Evolutionary conservation across 257 asterid species (phyloP), one percentile per base, ranked within the genome.

Genomic region (Plectranthus barbatus): DNA sequence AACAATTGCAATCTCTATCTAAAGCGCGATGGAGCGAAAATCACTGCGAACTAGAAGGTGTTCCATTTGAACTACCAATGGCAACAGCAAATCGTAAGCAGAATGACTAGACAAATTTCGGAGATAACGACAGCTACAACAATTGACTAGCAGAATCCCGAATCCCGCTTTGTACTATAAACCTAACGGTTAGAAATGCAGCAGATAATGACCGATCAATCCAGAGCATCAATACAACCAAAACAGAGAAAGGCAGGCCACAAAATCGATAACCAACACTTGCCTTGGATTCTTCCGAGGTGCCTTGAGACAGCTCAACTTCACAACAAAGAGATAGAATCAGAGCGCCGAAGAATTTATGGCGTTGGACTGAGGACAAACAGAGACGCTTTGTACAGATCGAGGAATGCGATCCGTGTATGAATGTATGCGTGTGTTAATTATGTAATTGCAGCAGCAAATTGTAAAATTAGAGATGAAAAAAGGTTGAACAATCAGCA

Each of bases 331-430:
- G 55, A 60, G 57, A 54, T 20, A 39, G 47, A 75, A 60, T 44
- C 71, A 48, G 55, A 53, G 67, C 54, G 29, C 44, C 14, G 14
- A 64, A 34, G 31, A 75, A 57, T 19, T n/a, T n/a, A n/a, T n/a
- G n/a, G n/a, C n/a, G n/a, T n/a, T n/a, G n/a, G n/a, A n/a, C n/a
- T n/a, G n/a, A n/a, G n/a, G n/a, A n/a, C n/a, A n/a, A n/a, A 37
- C 26, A 20, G 37, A n/a, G 7, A 49, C 33, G 72, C 77, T 71
- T 72, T 56, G 81, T 50, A 29, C 62, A 66, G 74, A 66, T 75
- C 76, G 76, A 74, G n/a, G 47, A 70, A 31, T 45, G 53, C 21
- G 40, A 14, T 13, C 62, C 61, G 12, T 60, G 64, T 65, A 36
- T 62, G 37, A 21, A 57, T n/a, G n/a, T n/a, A n/a, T n/a, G n/a